Base-by-base conservation (phyloP, 371 early-diverging fungal genomes). In the Apophysomyces elegans region DNA sequence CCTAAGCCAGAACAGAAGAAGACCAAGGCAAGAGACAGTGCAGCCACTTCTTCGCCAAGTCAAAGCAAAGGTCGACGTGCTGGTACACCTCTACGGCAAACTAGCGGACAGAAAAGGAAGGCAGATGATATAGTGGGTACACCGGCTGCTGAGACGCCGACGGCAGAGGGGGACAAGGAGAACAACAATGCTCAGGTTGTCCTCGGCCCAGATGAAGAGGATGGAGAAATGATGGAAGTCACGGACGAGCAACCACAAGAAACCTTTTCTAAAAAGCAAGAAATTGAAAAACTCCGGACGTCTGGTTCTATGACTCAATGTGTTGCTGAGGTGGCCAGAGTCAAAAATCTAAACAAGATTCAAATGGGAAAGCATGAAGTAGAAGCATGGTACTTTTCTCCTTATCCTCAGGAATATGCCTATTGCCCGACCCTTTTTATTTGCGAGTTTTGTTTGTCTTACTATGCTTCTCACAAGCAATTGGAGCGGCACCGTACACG, bases 351-450 rank as follows among this genome's bases (percentile, higher is more conserved):
- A 71, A 90, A 94, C 70, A 68, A 84, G 67, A 95, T 99, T 61
- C 89, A 93, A 71, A 95, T 99, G 81, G 98, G 99, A 37, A 88
- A 93, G 71, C 90, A 94, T 76, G 88, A 93, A 75, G 90, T 99
- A 13, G 96, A 99, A 70, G 86, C 99, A 0, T 99, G 99, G 99
- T 99, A 99, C 77, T 96, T 98, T 82, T 94, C 96, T 35, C 97
- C 99, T 0, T 98, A 97, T 68, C 98, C 98, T 2, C 81, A 84
- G 45, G 93, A 93, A 66, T 90, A 90, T 64, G 86, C 93, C 6
- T 81, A 91, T 57, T 82, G 86, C n/a, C 81, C 84, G 11, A 77
- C 83, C n/a, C 78, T 98, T 7, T 95, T 93, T 71, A 87, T 99
- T 45, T 99, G 99, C 74, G 95, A 96, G 71, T 97, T 94, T 67